These are phyloP conservation scores for Fraxinus sp. DNA, from an alignment of 305 asterid species.

Conservation along the genomic window DNA sequence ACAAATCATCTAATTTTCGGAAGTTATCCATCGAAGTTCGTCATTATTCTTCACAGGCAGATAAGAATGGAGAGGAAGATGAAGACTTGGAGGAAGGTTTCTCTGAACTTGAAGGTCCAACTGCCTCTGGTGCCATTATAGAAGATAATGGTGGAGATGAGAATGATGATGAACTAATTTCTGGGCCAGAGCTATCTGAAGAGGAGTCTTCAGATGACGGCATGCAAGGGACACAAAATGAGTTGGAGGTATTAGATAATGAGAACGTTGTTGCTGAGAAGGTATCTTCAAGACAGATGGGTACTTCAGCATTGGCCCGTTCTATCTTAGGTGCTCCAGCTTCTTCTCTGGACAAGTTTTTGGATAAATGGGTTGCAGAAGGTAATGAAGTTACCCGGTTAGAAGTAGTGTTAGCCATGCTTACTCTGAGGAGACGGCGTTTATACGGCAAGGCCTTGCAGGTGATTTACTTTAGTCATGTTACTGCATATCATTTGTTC, in stretches of 20 bases:
- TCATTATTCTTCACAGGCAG: constrained; percentile 53
- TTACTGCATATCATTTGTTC: not conserved
- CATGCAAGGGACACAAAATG: constrained; percentile 25
- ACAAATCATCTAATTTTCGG: constrained; percentile 27
- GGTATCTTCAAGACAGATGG: constrained; percentile 19
- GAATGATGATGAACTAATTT: constrained; percentile 32
- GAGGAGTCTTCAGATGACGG: constrained; percentile 38
- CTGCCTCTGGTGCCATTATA: constrained; percentile 12
- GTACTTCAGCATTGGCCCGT: constrained; percentile 36
- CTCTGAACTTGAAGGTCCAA: constrained; percentile 63
- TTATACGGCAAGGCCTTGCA: constrained; percentile 69
- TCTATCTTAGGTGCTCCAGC: constrained; percentile 41
- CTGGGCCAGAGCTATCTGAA: constrained; percentile 44
- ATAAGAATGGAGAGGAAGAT: constrained; percentile 27
- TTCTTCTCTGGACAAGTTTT: constrained; percentile 34
- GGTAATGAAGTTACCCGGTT: constrained; percentile 61
- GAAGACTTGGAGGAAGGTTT: constrained; percentile 52
- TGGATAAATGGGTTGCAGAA: constrained; percentile 71
- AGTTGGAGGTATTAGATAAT: constrained; percentile 29
- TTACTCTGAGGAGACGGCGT: constrained; percentile 46
- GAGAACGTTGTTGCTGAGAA: constrained; percentile 29
- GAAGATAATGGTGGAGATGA: constrained; percentile 28
- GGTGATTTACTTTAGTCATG: constrained; percentile 41
- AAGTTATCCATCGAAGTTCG: constrained; percentile 30
- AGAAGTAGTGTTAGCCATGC: constrained; percentile 40